These are phyloP conservation scores for Diutina scorzettiae DNA, from an alignment of 1,139 yeast species.

Conservation along the genomic window DNA sequence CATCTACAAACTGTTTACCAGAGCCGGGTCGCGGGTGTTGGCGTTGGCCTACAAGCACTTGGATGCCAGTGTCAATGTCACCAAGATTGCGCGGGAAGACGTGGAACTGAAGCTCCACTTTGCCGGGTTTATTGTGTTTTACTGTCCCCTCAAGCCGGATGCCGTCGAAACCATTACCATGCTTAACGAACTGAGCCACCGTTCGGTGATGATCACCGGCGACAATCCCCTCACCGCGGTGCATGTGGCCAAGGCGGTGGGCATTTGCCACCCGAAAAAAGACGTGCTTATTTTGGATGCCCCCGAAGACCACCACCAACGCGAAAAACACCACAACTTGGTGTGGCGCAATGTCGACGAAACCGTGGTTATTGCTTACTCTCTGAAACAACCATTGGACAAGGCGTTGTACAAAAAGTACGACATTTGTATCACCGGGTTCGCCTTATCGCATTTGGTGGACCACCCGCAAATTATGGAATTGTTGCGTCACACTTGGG, in stretches of 20 bases:
- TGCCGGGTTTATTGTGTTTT: slow-evolving; percentile 94
- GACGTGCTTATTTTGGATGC: slow-evolving; percentile 81
- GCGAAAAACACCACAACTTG: slow-evolving; percentile 37
- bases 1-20: slow-evolving; percentile 79
- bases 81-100: slow-evolving; percentile 52
- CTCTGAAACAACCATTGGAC: slow-evolving; percentile 48
- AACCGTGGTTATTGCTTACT: slow-evolving; percentile 57
- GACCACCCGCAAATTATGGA: slow-evolving; percentile 57
- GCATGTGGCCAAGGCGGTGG: slow-evolving; percentile 92
- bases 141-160: slow-evolving; percentile 90
- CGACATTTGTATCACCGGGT: slow-evolving; percentile 90
- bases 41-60: slow-evolving; percentile 81
- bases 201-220: slow-evolving; percentile 97
- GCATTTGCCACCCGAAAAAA: slow-evolving; percentile 47
- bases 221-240: slow-evolving; percentile 98
- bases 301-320: slow-evolving; percentile 54
- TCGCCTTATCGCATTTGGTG: slow-evolving; percentile 60
- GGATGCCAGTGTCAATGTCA: slow-evolving; percentile 37
- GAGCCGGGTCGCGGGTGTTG: slow-evolving; percentile 92
- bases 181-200: slow-evolving; percentile 92
- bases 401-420: slow-evolving; percentile 46
- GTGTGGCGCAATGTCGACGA: slow-evolving; percentile 85
- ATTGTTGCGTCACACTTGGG: slow-evolving; percentile 84
- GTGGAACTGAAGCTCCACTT: slow-evolving; percentile 67
- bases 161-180: slow-evolving; percentile 82